Evolutionary conservation across 305 asterid genomes (phyloP).

Genomic region (Solanum chacoense): DNA sequence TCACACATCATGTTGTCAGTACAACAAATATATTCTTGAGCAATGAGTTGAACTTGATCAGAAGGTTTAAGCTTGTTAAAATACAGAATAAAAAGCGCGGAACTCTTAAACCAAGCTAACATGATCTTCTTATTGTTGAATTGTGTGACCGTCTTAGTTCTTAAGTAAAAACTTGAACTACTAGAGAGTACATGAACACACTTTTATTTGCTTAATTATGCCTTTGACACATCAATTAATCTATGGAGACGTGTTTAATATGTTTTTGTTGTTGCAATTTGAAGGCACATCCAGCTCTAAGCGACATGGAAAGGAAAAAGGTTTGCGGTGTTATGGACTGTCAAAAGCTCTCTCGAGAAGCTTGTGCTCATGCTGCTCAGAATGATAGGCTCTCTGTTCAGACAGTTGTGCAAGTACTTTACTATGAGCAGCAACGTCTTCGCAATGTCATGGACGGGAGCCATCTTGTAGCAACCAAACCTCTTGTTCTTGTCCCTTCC

Average conservation of each 20-base stretch:
- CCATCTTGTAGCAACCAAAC: conserved; percentile 13
- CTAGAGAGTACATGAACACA: neutral
- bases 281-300: conserved; percentile 82
- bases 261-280: neutral
- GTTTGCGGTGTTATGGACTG: conserved; percentile 88
- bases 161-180: neutral
- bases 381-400: conserved; percentile 86
- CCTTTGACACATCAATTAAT: neutral
- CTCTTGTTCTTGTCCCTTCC: conserved; percentile 13
- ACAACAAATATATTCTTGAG: neutral
- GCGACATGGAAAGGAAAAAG: conserved; percentile 75
- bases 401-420: conserved; percentile 78
- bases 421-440: conserved; percentile 81
- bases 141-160: neutral
- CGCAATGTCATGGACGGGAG: conserved; percentile 39
- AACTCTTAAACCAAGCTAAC: neutral
- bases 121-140: neutral
- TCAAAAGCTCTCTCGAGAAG: conserved; percentile 81
- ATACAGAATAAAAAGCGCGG: neutral
- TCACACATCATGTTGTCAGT: neutral
- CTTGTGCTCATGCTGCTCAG: conserved; percentile 88
- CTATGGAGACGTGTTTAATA: neutral
- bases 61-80: neutral
- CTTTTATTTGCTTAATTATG: neutral
- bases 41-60: neutral